These are phyloP conservation scores for Solanum peruvianum DNA, from an alignment of 257 asterid genomes.

Conservation along the genomic window DNA sequence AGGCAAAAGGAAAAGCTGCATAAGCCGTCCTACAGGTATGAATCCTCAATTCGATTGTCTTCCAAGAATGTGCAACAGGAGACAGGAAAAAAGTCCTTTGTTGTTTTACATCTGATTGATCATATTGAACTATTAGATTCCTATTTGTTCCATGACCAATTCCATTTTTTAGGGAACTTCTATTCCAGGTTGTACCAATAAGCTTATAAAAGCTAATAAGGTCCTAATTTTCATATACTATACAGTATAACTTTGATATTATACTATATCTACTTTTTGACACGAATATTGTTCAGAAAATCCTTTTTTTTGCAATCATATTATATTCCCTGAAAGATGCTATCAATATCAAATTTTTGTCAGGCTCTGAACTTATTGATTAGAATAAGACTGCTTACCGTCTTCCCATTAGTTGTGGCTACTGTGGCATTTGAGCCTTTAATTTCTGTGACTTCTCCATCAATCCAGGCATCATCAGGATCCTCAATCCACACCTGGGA, in stretches of 20 bases:
- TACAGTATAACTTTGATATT: not conserved
- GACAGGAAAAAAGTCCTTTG: not conserved
- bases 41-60: not conserved
- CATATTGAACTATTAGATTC: not conserved
- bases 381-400: constrained; percentile 31
- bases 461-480: constrained; percentile 78
- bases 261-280: not conserved
- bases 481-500: constrained; percentile 90
- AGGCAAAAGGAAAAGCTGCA: not conserved
- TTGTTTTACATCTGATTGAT: not conserved
- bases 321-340: not conserved
- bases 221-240: not conserved
- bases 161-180: not conserved
- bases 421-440: constrained; percentile 60
- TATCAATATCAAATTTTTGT: not conserved
- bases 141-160: not conserved
- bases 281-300: not conserved
- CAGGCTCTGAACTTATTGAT: not conserved
- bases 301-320: not conserved
- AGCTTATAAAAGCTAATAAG: not conserved
- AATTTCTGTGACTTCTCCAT: constrained; percentile 66
- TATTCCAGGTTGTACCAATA: not conserved
- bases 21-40: not conserved
- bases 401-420: constrained; percentile 50
- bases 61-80: not conserved